Evolutionary conservation across 31 red algal genomes (phyloP).

Genomic region (Endocladia muricata): DNA sequence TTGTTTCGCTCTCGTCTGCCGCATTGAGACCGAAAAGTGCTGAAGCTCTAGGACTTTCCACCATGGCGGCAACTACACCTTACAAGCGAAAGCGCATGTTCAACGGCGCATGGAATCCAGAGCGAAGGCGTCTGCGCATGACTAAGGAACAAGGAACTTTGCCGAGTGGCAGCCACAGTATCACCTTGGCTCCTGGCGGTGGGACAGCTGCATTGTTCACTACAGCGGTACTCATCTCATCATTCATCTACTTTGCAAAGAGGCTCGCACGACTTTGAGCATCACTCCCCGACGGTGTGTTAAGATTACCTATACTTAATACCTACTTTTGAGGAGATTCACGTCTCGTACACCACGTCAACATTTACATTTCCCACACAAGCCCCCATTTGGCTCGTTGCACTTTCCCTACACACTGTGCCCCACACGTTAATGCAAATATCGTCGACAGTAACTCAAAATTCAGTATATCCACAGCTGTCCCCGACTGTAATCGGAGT

Average conservation of each 20-base stretch:
- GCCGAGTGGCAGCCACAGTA: constrained; percentile 30
- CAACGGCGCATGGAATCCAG: constrained; percentile 58
- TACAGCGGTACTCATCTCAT: constrained; percentile 15
- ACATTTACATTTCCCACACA: no score
- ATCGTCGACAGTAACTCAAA: background rate
- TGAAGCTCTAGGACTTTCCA: no score
- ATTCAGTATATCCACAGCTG: background rate
- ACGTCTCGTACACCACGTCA: no score
- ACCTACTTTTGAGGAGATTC: no score
- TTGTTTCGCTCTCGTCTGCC: no score
- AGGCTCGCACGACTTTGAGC: constrained; percentile 22
- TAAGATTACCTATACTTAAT: no score
- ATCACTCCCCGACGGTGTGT: no score
- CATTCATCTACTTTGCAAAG: constrained; percentile 25
- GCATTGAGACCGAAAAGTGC: no score
- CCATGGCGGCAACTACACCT: background rate
- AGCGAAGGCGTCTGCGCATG: constrained; percentile 48
- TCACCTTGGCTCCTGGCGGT: constrained; percentile 34
- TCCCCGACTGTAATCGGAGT: no score
- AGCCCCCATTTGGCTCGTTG: background rate
- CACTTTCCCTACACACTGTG: no score
- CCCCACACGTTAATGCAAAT: constrained; percentile 9
- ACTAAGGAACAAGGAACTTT: constrained; percentile 66
- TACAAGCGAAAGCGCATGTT: constrained; percentile 6
- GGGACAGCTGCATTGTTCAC: constrained; percentile 28